Evolutionary conservation across 225 moss, liverwort and hornwort species (phyloP).

Genomic region (Ulota crispa): DNA sequence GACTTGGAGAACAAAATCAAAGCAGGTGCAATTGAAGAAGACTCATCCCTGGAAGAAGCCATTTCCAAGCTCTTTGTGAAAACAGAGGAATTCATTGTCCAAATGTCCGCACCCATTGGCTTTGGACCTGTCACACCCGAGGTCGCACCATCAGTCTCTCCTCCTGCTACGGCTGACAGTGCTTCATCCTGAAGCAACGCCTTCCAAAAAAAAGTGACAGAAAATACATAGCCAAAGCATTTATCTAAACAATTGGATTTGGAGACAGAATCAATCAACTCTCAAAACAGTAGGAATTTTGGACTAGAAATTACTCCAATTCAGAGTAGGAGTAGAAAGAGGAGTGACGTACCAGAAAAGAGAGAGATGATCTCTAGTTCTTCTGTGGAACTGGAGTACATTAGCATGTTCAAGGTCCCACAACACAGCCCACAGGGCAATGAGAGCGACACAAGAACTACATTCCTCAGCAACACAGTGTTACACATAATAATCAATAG

Average conservation of each 20-base stretch:
- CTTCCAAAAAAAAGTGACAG: background rate
- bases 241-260: background rate
- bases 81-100: constrained; percentile 75
- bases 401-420: background rate
- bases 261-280: background rate
- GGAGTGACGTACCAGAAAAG: background rate
- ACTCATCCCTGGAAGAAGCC: constrained; percentile 55
- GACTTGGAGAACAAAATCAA: constrained; percentile 60
- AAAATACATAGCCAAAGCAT: background rate
- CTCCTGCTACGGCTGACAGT: background rate
- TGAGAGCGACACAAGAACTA: background rate
- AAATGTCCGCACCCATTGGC: constrained; percentile 69
- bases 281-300: background rate
- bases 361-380: background rate
- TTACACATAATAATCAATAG: too few species aligned
- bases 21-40: constrained; percentile 49
- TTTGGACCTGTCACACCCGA: constrained; percentile 28
- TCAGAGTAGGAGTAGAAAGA: background rate
- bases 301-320: background rate
- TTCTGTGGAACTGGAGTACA: background rate
- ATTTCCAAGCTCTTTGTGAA: constrained; percentile 73
- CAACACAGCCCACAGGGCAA: background rate
- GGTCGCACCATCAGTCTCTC: background rate
- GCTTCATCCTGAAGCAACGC: background rate
- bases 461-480: background rate